phyloP scores from a whole-genome alignment of 371 early-diverging fungal species.

The Apophysomyces ossiformis region DNA sequence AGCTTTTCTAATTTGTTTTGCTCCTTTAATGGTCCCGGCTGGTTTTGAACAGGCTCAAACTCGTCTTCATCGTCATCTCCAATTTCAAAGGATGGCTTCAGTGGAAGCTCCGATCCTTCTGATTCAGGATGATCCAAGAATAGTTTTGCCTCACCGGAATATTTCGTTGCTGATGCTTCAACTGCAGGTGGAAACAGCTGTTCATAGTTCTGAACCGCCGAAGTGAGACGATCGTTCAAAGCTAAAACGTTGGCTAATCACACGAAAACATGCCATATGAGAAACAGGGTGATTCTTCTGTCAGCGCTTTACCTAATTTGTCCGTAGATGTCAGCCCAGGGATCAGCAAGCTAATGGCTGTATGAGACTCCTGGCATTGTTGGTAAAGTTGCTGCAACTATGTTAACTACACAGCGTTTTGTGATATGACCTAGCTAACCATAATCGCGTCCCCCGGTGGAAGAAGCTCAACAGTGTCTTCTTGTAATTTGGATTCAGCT shows the following conservation, averaged over 20 bases:
- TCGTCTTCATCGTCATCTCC: slow-evolving; percentile 62
- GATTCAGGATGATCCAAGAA: slow-evolving; percentile 1
- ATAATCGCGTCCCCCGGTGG: slow-evolving; percentile 25
- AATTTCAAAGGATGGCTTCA: slow-evolving; percentile 51
- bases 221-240: slow-evolving; percentile 44
- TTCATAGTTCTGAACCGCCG: slow-evolving; percentile 28
- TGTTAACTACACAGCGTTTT: slow-evolving; percentile 5
- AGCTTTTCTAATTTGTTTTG: slow-evolving; percentile 11
- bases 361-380: slow-evolving; percentile 40
- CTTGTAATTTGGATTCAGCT: slow-evolving; percentile 22
- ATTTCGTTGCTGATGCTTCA: background rate
- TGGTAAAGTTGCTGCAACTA: slow-evolving; percentile 41
- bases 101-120: slow-evolving; percentile 11
- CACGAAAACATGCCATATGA: background rate
- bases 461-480: slow-evolving; percentile 19
- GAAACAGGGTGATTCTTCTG: background rate
- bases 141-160: background rate
- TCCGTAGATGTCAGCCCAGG: slow-evolving; percentile 37
- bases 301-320: slow-evolving; percentile 41
- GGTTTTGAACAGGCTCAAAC: slow-evolving; percentile 21
- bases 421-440: slow-evolving; percentile 17
- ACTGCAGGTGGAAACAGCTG: slow-evolving; percentile 16
- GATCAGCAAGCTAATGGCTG: slow-evolving; percentile 34
- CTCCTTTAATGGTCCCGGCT: slow-evolving; percentile 2
- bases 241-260: slow-evolving; percentile 32